Percentiles rank a stretch among this genome's conserved stretches.
phyloP scores from a whole-genome alignment of 2,329 filamentous ascomycete species.

The Cytospora mali region DNA sequence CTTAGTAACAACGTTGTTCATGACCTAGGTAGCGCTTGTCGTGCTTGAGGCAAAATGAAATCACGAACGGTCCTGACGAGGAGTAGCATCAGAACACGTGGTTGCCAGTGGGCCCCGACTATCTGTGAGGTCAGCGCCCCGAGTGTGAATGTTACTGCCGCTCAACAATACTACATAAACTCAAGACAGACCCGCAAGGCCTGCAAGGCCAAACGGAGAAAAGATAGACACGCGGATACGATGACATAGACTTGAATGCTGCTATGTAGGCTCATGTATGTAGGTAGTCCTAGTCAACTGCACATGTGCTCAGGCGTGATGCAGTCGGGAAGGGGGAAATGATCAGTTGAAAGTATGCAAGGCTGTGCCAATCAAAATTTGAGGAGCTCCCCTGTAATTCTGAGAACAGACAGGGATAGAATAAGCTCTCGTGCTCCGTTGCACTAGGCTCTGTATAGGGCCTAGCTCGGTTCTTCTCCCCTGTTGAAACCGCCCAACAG shows the following conservation, averaged over 20 bases:
- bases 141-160: neutral
- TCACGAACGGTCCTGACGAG: neutral
- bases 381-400: constrained; percentile 27
- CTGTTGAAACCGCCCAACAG: constrained; percentile 28
- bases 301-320: constrained; percentile 20
- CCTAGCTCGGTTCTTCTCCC: constrained; percentile 7
- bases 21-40: constrained; percentile 17
- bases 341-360: constrained; percentile 15
- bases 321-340: constrained; percentile 17
- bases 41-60: constrained; percentile 1
- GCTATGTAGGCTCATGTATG: constrained; percentile 22
- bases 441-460: constrained; percentile 8
- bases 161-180: neutral
- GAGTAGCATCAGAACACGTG: neutral
- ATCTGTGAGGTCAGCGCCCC: neutral
- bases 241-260: constrained; percentile 5
- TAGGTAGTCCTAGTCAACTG: constrained; percentile 2
- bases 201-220: neutral
- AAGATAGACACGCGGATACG: neutral
- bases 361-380: constrained; percentile 33
- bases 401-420: neutral
- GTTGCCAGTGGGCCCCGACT: neutral
- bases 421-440: constrained; percentile 1
- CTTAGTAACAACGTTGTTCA: constrained; percentile 17
- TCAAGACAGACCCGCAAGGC: neutral